A percentile compares a stretch with the other conserved stretches of the same genome.
Evolutionary conservation across 1,284 basidiomycete species (phyloP).

Genomic region (Microbotryum violaceum): DNA sequence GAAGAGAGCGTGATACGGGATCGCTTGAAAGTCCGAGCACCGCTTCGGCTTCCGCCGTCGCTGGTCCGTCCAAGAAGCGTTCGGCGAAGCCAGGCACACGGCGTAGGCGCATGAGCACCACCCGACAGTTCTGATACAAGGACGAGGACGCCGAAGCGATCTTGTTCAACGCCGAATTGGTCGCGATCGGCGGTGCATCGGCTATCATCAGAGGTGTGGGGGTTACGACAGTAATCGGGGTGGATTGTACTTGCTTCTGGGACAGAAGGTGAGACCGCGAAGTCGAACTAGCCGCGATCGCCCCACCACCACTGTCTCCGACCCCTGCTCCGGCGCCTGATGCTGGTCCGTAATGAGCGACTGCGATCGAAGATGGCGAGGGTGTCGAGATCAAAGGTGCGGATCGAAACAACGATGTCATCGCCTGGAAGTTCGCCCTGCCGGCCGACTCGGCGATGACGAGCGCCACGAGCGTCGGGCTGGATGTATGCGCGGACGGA

Average conservation of each 20-base stretch:
- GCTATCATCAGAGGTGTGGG: not conserved
- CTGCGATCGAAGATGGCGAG: too few species aligned
- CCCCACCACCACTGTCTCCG: too few species aligned
- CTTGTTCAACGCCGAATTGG: slow-evolving; percentile 33
- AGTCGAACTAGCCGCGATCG: too few species aligned
- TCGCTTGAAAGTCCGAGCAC: slow-evolving; percentile 30
- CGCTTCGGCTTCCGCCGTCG: slow-evolving; percentile 18
- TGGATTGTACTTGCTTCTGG: slow-evolving; percentile 1
- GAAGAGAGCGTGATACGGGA: slow-evolving; percentile 83
- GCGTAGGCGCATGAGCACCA: slow-evolving; percentile 39
- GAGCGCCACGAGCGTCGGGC: too few species aligned
- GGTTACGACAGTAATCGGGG: not conserved
- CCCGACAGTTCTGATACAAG: slow-evolving; percentile 44
- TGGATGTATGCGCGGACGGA: too few species aligned
- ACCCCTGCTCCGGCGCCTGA: too few species aligned
- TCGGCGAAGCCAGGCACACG: slow-evolving; percentile 41
- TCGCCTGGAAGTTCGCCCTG: too few species aligned
- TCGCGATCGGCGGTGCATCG: slow-evolving; percentile 27
- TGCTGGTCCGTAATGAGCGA: too few species aligned
- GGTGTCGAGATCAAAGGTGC: too few species aligned
- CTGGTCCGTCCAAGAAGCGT: slow-evolving; percentile 25
- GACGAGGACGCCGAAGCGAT: slow-evolving; percentile 35
- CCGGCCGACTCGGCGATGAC: too few species aligned
- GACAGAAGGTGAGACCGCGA: too few species aligned
- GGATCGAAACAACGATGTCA: too few species aligned